Evolutionary conservation across 176 grass and related monocot genomes (phyloP).

Genomic region (Lolium perenne): DNA sequence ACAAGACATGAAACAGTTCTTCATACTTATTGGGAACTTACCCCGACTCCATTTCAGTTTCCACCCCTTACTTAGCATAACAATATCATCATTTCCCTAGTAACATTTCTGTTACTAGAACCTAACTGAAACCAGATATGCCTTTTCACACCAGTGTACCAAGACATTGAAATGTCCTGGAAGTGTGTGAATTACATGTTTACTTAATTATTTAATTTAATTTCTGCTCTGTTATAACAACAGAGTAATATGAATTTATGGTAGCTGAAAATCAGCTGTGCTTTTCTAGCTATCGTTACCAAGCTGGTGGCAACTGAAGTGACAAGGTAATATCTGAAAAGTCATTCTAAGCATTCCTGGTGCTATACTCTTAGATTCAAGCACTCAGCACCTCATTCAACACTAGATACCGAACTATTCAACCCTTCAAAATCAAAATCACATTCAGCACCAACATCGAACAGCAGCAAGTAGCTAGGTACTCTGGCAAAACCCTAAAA

Average conservation of each 20-base stretch:
- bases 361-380: background rate
- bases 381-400: background rate
- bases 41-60: background rate
- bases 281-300: background rate
- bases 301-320: background rate
- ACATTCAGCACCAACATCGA: slow-evolving; percentile 3
- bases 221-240: background rate
- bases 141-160: background rate
- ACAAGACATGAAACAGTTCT: background rate
- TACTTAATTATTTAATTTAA: background rate
- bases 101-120: background rate
- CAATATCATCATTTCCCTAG: background rate
- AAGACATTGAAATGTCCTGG: background rate
- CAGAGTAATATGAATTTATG: background rate
- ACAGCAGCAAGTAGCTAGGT: background rate
- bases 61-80: background rate
- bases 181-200: background rate
- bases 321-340: slow-evolving; percentile 27
- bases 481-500: slow-evolving; percentile 41
- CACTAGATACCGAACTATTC: slow-evolving; percentile 3
- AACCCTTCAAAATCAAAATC: background rate
- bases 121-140: background rate
- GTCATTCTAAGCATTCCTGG: background rate
- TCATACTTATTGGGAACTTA: background rate
- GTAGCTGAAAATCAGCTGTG: slow-evolving; percentile 11